Percentiles rank a stretch among this genome's conserved stretches.
Evolutionary conservation across 1,284 basidiomycete species (phyloP).

Genomic region (Chondrostereum purpureum): DNA sequence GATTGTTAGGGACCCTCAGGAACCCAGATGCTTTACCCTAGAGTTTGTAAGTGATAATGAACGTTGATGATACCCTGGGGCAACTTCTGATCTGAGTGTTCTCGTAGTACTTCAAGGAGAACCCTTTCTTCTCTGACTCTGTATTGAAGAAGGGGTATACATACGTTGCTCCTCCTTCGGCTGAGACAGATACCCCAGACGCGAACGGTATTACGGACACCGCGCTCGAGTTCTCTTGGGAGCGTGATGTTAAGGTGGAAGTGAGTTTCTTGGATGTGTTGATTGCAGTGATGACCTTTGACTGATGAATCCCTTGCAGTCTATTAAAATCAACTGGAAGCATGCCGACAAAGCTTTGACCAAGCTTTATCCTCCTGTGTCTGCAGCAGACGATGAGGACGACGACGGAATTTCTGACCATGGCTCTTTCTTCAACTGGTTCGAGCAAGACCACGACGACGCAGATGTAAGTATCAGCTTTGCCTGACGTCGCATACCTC

Average conservation of each 20-base stretch:
- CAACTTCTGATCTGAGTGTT: constrained; percentile 2
- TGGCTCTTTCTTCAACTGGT: constrained; percentile 87
- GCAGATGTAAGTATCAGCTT: constrained; percentile 50
- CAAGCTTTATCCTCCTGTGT: constrained; percentile 68
- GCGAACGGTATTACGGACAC: constrained; percentile 66
- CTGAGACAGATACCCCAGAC: constrained; percentile 52
- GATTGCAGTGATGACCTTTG: too few species aligned
- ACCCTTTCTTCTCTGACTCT: constrained; percentile 70
- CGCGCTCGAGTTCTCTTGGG: constrained; percentile 75
- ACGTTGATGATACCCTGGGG: constrained; percentile 1
- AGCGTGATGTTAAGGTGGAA: constrained; percentile 58
- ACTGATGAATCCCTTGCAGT: constrained; percentile 28
- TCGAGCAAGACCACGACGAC: constrained; percentile 60
- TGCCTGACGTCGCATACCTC: neutral
- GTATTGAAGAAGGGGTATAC: constrained; percentile 77
- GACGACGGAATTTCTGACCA: constrained; percentile 54
- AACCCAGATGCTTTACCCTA: constrained; percentile 67
- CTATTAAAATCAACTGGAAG: constrained; percentile 76
- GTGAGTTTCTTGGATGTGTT: too few species aligned
- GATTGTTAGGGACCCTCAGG: constrained; percentile 58
- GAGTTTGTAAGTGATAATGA: constrained; percentile 76
- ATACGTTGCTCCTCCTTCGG: constrained; percentile 49
- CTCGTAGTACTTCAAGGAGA: constrained; percentile 71
- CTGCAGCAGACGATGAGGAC: constrained; percentile 46
- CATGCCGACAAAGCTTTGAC: constrained; percentile 68